Evolutionary conservation across 441 rosid genomes (phyloP), one percentile per base, ranked within the genome.

Genomic region (Breynia disticha): DNA sequence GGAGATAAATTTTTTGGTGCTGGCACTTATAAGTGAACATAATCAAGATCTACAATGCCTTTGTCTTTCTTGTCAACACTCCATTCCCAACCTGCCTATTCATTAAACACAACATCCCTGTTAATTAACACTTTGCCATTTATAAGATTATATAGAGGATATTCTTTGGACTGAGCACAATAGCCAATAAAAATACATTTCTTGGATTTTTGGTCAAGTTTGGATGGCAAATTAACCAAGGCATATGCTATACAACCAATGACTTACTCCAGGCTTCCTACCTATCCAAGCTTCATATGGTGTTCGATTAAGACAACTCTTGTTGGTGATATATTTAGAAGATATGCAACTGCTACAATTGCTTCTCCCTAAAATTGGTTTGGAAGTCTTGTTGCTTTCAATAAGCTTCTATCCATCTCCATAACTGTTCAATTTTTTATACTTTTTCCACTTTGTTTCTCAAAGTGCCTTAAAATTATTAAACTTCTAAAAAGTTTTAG

Each of bases 351-450:
- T 8, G 17, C 4, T 4, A 14, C 55, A 51, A 51, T 18, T 10
- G 18, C 55, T 51, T 51, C 55, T 12, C 3, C 55, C 55, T 41
- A 51, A 9, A 51, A 28, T 17, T 20, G 1, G 5, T 51, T 51
- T 7, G 55, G 55, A 10, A 51, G 1, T 15, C 13, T 6, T 16
- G 14, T 51, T 1, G n/a, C 22, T n/a, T 24, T 51, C 10, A 22
- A 11, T 28, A 20, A 5, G 0, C 55, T 20, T 2, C 42, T 10
- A 15, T 7, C 15, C 38, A 22, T 51, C 12, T 51, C 32, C 0
- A 3, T 9, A 1, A 48, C 32, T 7, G 15, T 48, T 19, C 2
- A 10, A 15, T n/a, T 37, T 11, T 51, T 24, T 1, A 37, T 37
- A 37, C 11, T 6, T 6, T 11, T 37, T 6, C 41, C 11, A 37